Evolutionary conservation across 2,329 filamentous ascomycete species (phyloP).

Genomic region (Stylonectria norvegica): DNA sequence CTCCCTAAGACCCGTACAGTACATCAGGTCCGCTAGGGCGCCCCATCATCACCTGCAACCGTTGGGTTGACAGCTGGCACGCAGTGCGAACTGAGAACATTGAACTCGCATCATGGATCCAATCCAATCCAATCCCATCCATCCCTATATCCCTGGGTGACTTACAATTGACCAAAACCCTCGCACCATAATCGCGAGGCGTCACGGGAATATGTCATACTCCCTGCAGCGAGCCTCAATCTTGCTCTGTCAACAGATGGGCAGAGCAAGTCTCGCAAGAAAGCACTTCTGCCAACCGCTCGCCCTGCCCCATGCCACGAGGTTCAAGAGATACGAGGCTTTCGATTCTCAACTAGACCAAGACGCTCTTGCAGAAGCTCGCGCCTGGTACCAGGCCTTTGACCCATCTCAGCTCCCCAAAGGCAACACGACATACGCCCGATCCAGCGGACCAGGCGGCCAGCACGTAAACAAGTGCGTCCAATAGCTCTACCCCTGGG

Average conservation of each 20-base stretch:
- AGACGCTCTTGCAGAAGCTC: slow-evolving; percentile 48
- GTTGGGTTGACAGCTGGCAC: slow-evolving; percentile 3
- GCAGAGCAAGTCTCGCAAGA: slow-evolving; percentile 2
- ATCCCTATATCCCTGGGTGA: no score
- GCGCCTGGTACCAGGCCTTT: slow-evolving; percentile 49
- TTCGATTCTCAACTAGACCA: slow-evolving; percentile 49
- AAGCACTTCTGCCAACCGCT: neutral
- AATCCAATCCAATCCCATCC: no score
- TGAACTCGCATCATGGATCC: no score
- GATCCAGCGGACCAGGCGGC: slow-evolving; percentile 59
- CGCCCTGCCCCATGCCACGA: slow-evolving; percentile 9
- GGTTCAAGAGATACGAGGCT: slow-evolving; percentile 42
- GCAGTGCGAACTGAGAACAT: no score
- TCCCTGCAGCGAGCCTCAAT: neutral
- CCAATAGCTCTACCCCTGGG: neutral
- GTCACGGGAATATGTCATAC: no score
- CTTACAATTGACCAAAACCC: no score
- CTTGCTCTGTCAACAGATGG: slow-evolving; percentile 16
- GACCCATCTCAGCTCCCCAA: slow-evolving; percentile 42
- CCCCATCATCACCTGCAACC: slow-evolving; percentile 4
- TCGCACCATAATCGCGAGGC: no score
- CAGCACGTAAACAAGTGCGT: slow-evolving; percentile 61
- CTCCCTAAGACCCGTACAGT: slow-evolving; percentile 3
- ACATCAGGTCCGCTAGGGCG: no score
- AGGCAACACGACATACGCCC: slow-evolving; percentile 51